Evolutionary conservation across 371 early-diverging fungal genomes (phyloP).

Genomic region (Syncephalastrum racemosum): DNA sequence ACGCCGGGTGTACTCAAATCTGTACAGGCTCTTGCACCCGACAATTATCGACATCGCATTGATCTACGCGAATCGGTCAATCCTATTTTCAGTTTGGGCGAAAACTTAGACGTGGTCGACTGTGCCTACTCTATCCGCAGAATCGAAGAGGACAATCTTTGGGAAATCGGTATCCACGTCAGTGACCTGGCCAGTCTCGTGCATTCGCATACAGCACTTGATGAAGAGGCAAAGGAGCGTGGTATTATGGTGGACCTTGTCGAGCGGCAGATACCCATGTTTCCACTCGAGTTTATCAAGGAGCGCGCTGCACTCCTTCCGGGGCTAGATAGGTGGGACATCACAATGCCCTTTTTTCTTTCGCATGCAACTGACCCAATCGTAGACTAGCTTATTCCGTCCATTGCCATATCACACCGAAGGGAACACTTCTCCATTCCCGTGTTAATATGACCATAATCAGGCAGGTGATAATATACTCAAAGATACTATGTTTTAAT

Average conservation of each 20-base stretch:
- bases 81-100: conserved; percentile 19
- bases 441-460: conserved; percentile 68
- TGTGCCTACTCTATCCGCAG: conserved; percentile 28
- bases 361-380: background rate
- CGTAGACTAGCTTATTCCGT: conserved; percentile 43
- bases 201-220: conserved; percentile 61
- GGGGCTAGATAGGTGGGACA: conserved; percentile 58
- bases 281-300: conserved; percentile 77
- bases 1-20: conserved; percentile 22
- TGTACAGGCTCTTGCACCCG: conserved; percentile 4
- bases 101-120: conserved; percentile 7
- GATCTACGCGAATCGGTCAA: conserved; percentile 14
- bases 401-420: conserved; percentile 62
- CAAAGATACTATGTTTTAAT: too few relatives aligned
- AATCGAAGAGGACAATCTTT: conserved; percentile 24
- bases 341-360: conserved; percentile 29
- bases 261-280: conserved; percentile 82
- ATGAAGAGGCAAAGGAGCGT: conserved; percentile 75
- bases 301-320: conserved; percentile 72
- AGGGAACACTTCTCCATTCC: conserved; percentile 51
- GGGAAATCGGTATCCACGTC: conserved; percentile 84
- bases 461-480: conserved; percentile 55
- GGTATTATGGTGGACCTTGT: conserved; percentile 82
- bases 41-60: conserved; percentile 10
- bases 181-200: conserved; percentile 90